Conservation (phyloP, 306 rosid species). For the Delonix regia region DNA sequence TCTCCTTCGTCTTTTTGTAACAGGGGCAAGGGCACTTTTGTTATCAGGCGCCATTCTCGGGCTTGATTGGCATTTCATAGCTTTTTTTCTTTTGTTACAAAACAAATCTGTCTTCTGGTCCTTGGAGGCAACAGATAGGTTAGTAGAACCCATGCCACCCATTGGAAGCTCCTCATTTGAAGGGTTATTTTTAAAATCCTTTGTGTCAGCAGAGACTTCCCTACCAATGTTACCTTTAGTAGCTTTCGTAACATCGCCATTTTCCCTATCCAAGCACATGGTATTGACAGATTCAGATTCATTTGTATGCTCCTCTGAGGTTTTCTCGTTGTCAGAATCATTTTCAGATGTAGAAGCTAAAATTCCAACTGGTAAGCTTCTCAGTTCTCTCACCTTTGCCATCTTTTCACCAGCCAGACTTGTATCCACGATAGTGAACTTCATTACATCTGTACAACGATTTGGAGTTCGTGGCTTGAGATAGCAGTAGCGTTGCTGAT, state of each 20-base stretch:
- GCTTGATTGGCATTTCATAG: constrained; percentile 42
- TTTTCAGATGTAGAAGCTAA: constrained; percentile 42
- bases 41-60: constrained; percentile 36
- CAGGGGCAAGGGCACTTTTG: constrained; percentile 44
- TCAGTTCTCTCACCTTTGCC: constrained; percentile 61
- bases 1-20: constrained; percentile 52
- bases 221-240: constrained; percentile 28
- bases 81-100: constrained; percentile 36
- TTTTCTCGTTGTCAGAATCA: constrained; percentile 46
- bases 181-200: constrained; percentile 41
- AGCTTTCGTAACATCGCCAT: constrained; percentile 38
- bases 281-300: constrained; percentile 51
- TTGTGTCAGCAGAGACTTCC: constrained; percentile 36
- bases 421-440: constrained; percentile 91
- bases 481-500: constrained; percentile 74
- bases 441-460: constrained; percentile 47
- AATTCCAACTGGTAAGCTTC: constrained; percentile 66
- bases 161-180: constrained; percentile 45
- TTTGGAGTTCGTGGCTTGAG: constrained; percentile 78
- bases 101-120: constrained; percentile 35
- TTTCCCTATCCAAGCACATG: constrained; percentile 43
- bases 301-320: constrained; percentile 49
- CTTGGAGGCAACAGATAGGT: constrained; percentile 36
- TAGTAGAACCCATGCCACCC: constrained; percentile 34
- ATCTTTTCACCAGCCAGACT: constrained; percentile 57